phyloP scores from a whole-genome alignment of 2,329 filamentous ascomycete species.

The Fonsecaea monophora region DNA sequence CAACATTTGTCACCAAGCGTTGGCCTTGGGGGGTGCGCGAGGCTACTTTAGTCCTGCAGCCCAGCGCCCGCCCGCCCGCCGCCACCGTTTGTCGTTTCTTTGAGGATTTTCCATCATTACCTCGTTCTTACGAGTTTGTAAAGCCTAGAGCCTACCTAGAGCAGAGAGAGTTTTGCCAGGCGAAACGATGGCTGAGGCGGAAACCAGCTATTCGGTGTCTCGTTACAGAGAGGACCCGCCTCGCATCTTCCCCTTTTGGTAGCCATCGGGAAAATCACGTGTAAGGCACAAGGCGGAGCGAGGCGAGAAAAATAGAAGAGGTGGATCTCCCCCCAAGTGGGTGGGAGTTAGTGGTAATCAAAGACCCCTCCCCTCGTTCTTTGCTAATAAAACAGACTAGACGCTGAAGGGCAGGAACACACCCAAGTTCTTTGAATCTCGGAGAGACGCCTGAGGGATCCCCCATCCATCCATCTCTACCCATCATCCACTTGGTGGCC shows the following conservation, averaged over 20 bases:
- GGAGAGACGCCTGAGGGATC: conserved; percentile 5
- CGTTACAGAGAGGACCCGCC: neutral
- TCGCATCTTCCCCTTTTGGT: conserved; percentile 13
- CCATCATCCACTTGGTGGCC: neutral
- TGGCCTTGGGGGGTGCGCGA: neutral
- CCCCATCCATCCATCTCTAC: no score
- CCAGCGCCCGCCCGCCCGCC: no score
- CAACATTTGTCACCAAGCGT: conserved; percentile 28
- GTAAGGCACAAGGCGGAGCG: neutral
- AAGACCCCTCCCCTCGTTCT: neutral
- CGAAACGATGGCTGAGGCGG: conserved; percentile 5
- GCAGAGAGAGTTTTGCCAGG: neutral
- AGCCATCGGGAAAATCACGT: conserved; percentile 23
- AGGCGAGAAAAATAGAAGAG: neutral
- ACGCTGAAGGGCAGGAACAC: no score
- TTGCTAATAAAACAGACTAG: no score
- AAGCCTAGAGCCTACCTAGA: no score
- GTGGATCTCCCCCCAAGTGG: neutral
- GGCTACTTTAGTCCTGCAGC: neutral
- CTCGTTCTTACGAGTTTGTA: no score
- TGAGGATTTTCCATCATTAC: no score
- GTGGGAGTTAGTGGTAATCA: neutral
- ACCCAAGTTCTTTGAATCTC: neutral
- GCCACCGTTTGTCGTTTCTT: no score
- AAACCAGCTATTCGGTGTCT: neutral